These are phyloP conservation scores for Aspergillus sclerotiicarbonarius DNA, from an alignment of 495 filamentous ascomycete genomes.

Conservation along the genomic window DNA sequence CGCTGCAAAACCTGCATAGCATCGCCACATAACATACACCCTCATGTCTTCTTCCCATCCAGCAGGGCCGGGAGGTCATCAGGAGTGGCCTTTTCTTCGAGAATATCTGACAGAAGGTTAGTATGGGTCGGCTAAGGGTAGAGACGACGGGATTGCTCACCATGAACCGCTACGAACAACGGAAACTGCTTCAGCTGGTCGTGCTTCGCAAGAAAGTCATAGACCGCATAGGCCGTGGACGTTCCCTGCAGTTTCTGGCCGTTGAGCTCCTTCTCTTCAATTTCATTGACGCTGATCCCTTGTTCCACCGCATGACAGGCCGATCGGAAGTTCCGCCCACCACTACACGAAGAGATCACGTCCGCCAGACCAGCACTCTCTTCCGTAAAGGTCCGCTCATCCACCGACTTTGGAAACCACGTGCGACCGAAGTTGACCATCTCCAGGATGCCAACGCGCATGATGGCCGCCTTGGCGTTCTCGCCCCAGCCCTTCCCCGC, in stretches of 20 bases:
- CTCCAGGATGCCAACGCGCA: slow-evolving; percentile 81
- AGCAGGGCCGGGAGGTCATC: neutral
- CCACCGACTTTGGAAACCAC: slow-evolving; percentile 73
- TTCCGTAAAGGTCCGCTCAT: slow-evolving; percentile 79
- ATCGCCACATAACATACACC: no score
- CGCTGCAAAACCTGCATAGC: no score
- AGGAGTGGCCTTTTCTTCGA: slow-evolving; percentile 11
- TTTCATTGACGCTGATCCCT: slow-evolving; percentile 65
- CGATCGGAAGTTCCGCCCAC: slow-evolving; percentile 77
- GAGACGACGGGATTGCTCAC: slow-evolving; percentile 11
- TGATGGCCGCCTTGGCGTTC: slow-evolving; percentile 89
- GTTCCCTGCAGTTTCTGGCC: slow-evolving; percentile 93
- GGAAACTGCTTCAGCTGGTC: slow-evolving; percentile 73
- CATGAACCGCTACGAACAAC: slow-evolving; percentile 72
- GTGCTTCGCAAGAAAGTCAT: slow-evolving; percentile 68
- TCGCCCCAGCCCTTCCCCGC: slow-evolving; percentile 88
- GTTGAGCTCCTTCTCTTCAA: slow-evolving; percentile 79
- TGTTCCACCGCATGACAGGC: slow-evolving; percentile 74
- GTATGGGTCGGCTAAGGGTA: neutral
- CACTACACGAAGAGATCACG: slow-evolving; percentile 79
- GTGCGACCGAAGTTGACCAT: slow-evolving; percentile 83
- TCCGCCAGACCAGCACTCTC: slow-evolving; percentile 88
- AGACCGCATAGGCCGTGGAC: slow-evolving; percentile 77
- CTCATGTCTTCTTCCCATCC: neutral
- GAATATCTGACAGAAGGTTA: slow-evolving; percentile 15